Base-by-base conservation (phyloP, 108 stramenopile genomes). In the Cyclotella baltica region DNA sequence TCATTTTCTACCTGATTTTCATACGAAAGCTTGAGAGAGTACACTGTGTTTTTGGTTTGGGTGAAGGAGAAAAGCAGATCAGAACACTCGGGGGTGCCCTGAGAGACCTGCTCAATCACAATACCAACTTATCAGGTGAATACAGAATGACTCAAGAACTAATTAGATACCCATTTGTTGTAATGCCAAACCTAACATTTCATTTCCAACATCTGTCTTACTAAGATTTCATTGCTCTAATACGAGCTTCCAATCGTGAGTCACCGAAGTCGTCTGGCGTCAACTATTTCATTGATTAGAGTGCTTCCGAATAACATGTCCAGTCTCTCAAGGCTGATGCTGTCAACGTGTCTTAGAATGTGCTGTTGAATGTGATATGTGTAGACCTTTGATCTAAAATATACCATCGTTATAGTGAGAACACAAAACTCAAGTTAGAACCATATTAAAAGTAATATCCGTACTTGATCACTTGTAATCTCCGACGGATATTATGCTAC, bases 41-140 rank as follows among this genome's bases (percentile, higher is more conserved):
- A 37, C 19, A 47, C n/a, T 35, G 31, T 25, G 61, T 69, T 29
- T 70, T 81, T 50, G 63, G 63, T 18, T 36, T 75, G 33, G 28
- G 68, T 37, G 72, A 64, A 0, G 73, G 67, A 23, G 73, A 81
- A 51, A 65, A 55, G 47, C 25, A 35, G 9, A 81, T 81, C 23
- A 62, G 4, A 65, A 64, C 27, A 0, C 61, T 81, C 18, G 51
- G 50, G 23, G 65, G 64, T 48, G 73, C 69, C 20, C 27, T 81
- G 11, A 67, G 73, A 58, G 62, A 70, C 31, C 73, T 81, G 34
- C 67, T 81, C 28, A 52, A 67, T 30, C 80, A 75, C 40, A 81
- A 81, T 48, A 81, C 80, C 23, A 52, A 81, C 59, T 59, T 78
- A 37, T 20, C 47, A 51, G 76, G 76, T 76, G 57, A 36, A 31